Evolutionary conservation across 2,329 filamentous ascomycete species (phyloP).

Genomic region (Fusarium camptoceras): DNA sequence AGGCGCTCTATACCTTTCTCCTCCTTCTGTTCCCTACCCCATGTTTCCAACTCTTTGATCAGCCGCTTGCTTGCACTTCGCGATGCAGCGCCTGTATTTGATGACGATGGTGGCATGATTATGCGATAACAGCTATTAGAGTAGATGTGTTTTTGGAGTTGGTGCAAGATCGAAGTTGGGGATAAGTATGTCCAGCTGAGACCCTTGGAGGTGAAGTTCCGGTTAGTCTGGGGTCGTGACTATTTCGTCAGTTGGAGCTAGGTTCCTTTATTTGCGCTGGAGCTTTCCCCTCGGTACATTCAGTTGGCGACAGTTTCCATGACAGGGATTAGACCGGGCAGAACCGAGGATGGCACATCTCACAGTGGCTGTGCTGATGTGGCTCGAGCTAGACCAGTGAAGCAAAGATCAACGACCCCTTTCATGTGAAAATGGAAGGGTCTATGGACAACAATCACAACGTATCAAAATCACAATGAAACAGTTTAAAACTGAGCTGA

Average conservation of each 20-base stretch:
- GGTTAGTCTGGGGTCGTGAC: conserved; percentile 26
- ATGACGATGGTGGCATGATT: conserved; percentile 36
- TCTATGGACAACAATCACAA: not conserved
- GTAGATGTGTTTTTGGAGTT: not conserved
- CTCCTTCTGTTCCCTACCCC: conserved; percentile 60
- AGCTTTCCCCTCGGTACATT: conserved; percentile 23
- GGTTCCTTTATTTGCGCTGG: conserved; percentile 6
- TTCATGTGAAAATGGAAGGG: conserved; percentile 29
- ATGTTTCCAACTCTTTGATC: conserved; percentile 67
- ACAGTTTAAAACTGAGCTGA: not conserved
- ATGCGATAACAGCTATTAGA: conserved; percentile 8
- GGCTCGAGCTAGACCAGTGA: conserved; percentile 11
- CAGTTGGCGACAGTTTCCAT: conserved; percentile 5
- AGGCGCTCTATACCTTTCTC: conserved; percentile 70
- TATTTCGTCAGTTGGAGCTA: conserved; percentile 32
- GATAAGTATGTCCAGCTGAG: not conserved
- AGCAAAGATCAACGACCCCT: not conserved
- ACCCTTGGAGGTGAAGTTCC: conserved; percentile 14
- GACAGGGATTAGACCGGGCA: conserved; percentile 44
- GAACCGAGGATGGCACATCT: conserved; percentile 42
- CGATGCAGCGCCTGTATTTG: conserved; percentile 45
- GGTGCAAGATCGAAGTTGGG: not conserved
- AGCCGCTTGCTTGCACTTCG: conserved; percentile 67
- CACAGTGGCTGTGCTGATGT: conserved; percentile 24
- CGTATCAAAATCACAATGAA: not conserved